Evolutionary conservation across 768 basidiomycete genomes (phyloP), one percentile per base, ranked within the genome.

Genomic region (Mrakia hoshinonis): DNA sequence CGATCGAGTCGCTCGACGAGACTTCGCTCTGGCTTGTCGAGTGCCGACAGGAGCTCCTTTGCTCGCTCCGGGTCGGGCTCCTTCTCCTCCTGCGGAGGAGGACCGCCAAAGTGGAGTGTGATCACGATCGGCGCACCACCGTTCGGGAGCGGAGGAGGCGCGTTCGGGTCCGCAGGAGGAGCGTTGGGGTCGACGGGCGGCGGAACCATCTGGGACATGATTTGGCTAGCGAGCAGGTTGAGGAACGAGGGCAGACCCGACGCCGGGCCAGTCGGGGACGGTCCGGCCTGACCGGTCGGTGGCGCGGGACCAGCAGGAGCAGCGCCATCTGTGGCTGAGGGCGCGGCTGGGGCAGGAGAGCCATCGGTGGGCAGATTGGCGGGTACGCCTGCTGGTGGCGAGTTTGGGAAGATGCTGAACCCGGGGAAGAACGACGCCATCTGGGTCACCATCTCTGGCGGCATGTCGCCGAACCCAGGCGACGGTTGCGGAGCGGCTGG

Each of bases 1-100:
- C 63, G 63, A 26, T 71, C 70, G 10, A 71, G 54, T 34, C 70
- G 24, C 52, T 58, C 47, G 13, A 71, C 9, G 20, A 71, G 58
- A 9, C 54, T 52, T 13, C 29, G 29, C 12, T 43, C 52, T 10
- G 70, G 70, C 13, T 64, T 51, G 12, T 64, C 51, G 11, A 71
- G 64, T 12, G 70, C 70, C 5, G 52, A 31, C 11, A 71, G 36
- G 4, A 71, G 64, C 54, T 71, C 70, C 9, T 13, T 26, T 7
- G 70, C 70, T 22, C 70, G 51, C 36, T 39, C 64, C n/a, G 70
- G 70, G 26, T 71, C 70, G 51, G 70, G 70, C 43, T 39, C 38
- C 54, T 66, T 66, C 9, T 71, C 70, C 22, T 70, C 61, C 24
- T 26, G 36, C 47, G 34, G 36, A 6, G 63, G 49, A 24, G 70